Percentiles rank a stretch among this genome's conserved stretches.
Conservation (phyloP, 2,329 filamentous ascomycete genomes). For the Penicillium polonicum region DNA sequence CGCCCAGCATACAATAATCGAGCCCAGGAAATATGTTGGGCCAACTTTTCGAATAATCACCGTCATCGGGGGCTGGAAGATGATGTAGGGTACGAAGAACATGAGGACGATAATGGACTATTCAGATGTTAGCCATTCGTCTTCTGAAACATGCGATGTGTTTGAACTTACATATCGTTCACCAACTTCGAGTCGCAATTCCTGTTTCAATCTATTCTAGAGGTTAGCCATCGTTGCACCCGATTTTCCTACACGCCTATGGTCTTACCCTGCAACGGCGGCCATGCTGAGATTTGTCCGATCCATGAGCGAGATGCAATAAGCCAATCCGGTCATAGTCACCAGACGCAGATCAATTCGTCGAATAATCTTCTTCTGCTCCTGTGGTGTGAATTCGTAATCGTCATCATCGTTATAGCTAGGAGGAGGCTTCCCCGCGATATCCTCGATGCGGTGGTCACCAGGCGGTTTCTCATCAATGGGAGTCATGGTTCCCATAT, state of each 20-base stretch:
- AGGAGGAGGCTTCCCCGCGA: conserved; percentile 3
- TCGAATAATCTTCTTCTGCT: conserved; percentile 67
- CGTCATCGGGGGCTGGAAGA: conserved; percentile 35
- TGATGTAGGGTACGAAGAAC: conserved; percentile 35
- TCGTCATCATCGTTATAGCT: conserved; percentile 14
- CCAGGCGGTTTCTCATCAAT: conserved; percentile 17
- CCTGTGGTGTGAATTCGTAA: conserved; percentile 37
- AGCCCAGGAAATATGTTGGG: conserved; percentile 28
- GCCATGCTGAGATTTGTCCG: conserved; percentile 68
- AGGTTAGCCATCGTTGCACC: conserved; percentile 8
- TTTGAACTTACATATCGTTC: conserved; percentile 21
- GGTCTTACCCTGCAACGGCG: conserved; percentile 62
- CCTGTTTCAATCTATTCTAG: conserved; percentile 17
- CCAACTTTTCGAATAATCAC: conserved; percentile 33
- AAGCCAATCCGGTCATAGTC: conserved; percentile 62
- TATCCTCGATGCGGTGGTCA: conserved; percentile 21
- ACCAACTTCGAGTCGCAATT: conserved; percentile 15
- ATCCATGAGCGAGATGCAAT: conserved; percentile 76
- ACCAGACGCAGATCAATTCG: conserved; percentile 68
- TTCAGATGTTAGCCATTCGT: background rate
- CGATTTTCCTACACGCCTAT: too few species aligned
- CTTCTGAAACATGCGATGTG: background rate
- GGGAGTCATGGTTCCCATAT: background rate
- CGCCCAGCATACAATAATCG: conserved; percentile 33
- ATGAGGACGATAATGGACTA: conserved; percentile 35